Percentiles rank a stretch among this genome's conserved stretches.
Evolutionary conservation across 1,284 basidiomycete species (phyloP).

Genomic region (Ceratobasidium sp.): DNA sequence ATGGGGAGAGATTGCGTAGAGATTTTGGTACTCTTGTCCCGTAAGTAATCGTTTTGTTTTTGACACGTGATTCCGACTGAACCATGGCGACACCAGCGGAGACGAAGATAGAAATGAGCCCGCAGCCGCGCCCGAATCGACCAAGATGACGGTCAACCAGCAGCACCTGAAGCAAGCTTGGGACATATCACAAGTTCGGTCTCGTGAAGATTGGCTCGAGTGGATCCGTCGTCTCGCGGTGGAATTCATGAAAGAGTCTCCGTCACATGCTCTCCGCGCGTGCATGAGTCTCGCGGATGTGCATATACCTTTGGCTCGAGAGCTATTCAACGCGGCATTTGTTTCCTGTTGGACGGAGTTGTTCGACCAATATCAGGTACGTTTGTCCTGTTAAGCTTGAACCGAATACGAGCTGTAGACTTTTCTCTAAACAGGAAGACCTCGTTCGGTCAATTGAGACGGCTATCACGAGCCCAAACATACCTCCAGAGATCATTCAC

Average conservation of each 20-base stretch:
- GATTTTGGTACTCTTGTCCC: constrained; percentile 53
- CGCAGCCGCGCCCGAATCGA: constrained; percentile 80
- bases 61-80: constrained; percentile 32
- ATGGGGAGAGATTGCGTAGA: constrained; percentile 87
- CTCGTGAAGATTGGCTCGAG: constrained; percentile 91
- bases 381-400: constrained; percentile 45
- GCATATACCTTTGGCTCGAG: constrained; percentile 89
- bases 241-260: constrained; percentile 98
- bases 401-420: constrained; percentile 28
- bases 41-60: constrained; percentile 30
- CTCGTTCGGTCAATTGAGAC: constrained; percentile 89
- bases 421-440: constrained; percentile 70
- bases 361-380: constrained; percentile 93
- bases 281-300: constrained; percentile 94
- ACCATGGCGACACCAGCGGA: constrained; percentile 51
- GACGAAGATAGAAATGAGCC: constrained; percentile 67
- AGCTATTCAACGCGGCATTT: constrained; percentile 98
- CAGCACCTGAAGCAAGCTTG: constrained; percentile 97
- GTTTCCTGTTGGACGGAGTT: constrained; percentile 97
- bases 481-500: constrained; percentile 93
- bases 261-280: constrained; percentile 94
- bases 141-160: constrained; percentile 94
- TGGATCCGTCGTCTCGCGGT: constrained; percentile 95
- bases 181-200: constrained; percentile 84
- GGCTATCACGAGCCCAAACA: constrained; percentile 80